Base-by-base conservation (phyloP, 2,329 filamentous ascomycete genomes). In the Sclerotinia subarctica region DNA sequence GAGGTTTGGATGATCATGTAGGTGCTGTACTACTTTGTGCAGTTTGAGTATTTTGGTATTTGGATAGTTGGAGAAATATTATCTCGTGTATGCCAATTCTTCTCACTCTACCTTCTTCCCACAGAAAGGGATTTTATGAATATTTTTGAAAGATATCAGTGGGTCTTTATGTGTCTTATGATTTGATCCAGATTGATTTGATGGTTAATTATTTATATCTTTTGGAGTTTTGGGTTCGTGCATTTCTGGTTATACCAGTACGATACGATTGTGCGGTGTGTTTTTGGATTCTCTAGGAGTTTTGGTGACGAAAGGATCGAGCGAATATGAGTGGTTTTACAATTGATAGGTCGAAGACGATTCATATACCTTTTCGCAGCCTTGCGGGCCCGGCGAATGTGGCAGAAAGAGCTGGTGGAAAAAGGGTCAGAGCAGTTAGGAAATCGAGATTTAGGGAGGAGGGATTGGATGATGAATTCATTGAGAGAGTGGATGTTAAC, bases 381-480 rank as follows among this genome's bases (percentile, higher is more conserved):
- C 19, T 26, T 32, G 56, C 49, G 32, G 26, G 15, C 29, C 47
- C 24, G 2, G n/a, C 24, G 26, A 57, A 42, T 29, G 47, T 47
- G 21, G 65, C 65, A 52, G 38, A 67, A 38, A 38, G 47, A 26
- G 32, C 47, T 15, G 3, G 46, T 21, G 56, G 26, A 21, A 63
- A 62, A 29, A 62, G 29, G 35, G 32, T 53, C 15, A 67, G 47
- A 3, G 15, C 56, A 10, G 38, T 35, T 24, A 67, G 65, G 38
- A 52, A 10, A 21, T 67, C 65, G 49, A 60, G 47, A n/a, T 67
- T 67, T 68, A 73, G 66, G 63, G 75, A 77, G 63, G 72, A 73
- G 47, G 74, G 74, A 13, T 53, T 77, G 35, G 74, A 77, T 64
- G 73, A 75, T 70, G 44, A 75, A 56, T 38, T 46, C 3, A 67